Evolutionary conservation across 2,329 filamentous ascomycete species (phyloP).

Genomic region (Trichocomaceae sp.): DNA sequence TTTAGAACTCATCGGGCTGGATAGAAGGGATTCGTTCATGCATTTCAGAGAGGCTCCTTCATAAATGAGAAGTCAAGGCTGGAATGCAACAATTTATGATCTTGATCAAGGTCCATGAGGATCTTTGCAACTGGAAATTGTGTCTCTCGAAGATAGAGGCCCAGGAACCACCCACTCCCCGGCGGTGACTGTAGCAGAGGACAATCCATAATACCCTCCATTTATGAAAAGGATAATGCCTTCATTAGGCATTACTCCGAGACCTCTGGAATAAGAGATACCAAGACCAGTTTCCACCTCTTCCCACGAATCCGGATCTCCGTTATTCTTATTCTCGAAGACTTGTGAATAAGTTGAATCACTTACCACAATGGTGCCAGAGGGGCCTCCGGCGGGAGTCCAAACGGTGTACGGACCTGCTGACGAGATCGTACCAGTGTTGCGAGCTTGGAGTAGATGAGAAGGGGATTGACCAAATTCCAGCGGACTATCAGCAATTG

Average conservation of each 20-base stretch:
- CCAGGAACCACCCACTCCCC: conserved; percentile 1
- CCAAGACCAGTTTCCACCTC: conserved; percentile 38
- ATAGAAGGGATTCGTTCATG: too few species aligned
- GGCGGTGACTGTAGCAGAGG: background rate
- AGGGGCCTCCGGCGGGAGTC: conserved; percentile 41
- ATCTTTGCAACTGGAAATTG: conserved; percentile 1
- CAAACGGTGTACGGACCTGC: conserved; percentile 49
- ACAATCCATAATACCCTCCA: background rate
- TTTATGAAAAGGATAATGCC: conserved; percentile 2
- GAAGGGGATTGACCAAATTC: conserved; percentile 34
- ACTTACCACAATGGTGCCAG: conserved; percentile 46
- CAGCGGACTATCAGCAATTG: conserved; percentile 53
- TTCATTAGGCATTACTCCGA: conserved; percentile 39
- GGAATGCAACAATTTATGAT: too few species aligned
- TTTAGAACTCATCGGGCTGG: too few species aligned
- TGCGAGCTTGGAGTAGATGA: conserved; percentile 39
- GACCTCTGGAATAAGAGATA: conserved; percentile 42
- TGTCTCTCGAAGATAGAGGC: background rate
- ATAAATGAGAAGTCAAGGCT: too few species aligned
- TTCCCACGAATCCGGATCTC: conserved; percentile 39
- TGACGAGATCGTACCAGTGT: conserved; percentile 30
- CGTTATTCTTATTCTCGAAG: conserved; percentile 44
- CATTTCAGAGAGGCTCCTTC: too few species aligned
- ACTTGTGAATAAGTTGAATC: conserved; percentile 36
- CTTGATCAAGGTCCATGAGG: background rate